These are phyloP conservation scores for Eucalyptus tenuipes DNA, from an alignment of 345 rosid species.

Conservation along the genomic window DNA sequence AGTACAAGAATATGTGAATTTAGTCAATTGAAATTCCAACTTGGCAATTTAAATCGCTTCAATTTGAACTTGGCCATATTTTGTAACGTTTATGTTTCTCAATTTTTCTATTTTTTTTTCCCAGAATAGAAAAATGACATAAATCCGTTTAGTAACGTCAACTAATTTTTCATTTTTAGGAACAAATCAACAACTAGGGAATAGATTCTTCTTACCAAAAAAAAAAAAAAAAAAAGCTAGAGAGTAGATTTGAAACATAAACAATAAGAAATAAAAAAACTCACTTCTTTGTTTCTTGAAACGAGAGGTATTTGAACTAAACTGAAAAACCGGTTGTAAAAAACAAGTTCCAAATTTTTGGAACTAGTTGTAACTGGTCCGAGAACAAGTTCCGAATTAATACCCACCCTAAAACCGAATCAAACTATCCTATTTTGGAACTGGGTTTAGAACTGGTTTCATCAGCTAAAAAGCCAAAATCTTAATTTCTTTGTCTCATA, in stretches of 20 bases:
- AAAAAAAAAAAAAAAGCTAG: no score
- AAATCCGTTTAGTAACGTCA: rapidly evolving
- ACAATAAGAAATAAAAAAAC: rapidly evolving
- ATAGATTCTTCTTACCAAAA: no score
- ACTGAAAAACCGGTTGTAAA: rapidly evolving
- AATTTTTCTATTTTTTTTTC: no score
- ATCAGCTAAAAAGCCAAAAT: no score
- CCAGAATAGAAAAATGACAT: rapidly evolving
- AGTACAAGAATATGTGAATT: background rate
- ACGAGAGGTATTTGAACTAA: rapidly evolving
- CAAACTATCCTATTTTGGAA: rapidly evolving
- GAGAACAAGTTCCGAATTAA: rapidly evolving
- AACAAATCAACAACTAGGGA: no score
- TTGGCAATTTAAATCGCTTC: background rate
- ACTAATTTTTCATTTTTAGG: rapidly evolving
- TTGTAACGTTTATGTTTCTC: rapidly evolving
- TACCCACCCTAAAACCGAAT: rapidly evolving
- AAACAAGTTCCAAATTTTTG: no score
- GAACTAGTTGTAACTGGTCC: rapidly evolving
- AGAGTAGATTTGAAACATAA: rapidly evolving
- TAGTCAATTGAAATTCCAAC: background rate
- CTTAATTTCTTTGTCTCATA: no score
- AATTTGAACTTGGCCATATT: background rate
- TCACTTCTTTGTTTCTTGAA: no score
- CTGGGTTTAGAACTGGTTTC: rapidly evolving